These are phyloP conservation scores for Smittium mucronatum DNA, from an alignment of 371 early-diverging fungal genomes.

Conservation along the genomic window DNA sequence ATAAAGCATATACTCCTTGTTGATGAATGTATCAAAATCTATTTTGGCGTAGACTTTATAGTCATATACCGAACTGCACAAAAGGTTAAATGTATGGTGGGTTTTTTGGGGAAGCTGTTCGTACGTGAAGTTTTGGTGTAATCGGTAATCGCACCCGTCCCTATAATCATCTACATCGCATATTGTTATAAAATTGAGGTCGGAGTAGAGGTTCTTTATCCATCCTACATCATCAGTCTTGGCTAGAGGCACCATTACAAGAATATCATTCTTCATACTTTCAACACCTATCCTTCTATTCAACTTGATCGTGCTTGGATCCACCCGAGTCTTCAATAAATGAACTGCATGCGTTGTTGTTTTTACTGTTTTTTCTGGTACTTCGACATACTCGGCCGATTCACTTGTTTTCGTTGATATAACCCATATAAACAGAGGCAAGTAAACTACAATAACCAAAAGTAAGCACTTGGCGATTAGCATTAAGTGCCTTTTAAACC, in stretches of 20 bases:
- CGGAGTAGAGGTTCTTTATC: conserved; percentile 2
- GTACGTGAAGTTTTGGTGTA: neutral
- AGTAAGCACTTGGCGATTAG: no score
- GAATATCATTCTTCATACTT: no score
- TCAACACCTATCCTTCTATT: no score
- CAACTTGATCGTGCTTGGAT: no score
- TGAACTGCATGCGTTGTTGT: no score
- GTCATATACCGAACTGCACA: neutral
- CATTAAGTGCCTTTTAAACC: no score
- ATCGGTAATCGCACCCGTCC: neutral
- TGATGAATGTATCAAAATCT: neutral
- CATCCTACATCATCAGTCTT: neutral
- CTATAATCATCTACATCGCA: neutral
- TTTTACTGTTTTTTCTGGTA: no score
- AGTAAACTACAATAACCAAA: no score
- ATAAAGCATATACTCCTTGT: neutral
- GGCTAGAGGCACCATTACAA: neutral
- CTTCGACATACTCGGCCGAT: no score
- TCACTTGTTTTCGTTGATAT: no score
- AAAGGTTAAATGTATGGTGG: neutral
- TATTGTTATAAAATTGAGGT: neutral
- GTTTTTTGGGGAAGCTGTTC: neutral
- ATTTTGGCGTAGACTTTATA: neutral
- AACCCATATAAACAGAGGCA: no score
- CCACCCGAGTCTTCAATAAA: no score